Evolutionary conservation across 2,329 filamentous ascomycete genomes (phyloP).

Genomic region (Penicillium sp.): DNA sequence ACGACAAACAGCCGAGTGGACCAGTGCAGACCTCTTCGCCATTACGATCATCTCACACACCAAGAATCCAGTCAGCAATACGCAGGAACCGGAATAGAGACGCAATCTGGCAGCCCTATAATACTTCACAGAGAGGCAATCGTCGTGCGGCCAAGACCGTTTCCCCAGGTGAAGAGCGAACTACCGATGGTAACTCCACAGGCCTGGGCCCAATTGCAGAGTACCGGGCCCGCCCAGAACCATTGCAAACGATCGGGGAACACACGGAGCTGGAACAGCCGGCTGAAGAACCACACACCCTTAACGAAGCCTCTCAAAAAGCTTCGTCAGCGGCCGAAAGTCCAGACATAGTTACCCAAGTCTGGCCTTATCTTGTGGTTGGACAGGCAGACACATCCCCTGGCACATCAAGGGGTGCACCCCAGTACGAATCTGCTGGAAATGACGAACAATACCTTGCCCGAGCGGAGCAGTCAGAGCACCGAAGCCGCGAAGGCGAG

Average conservation of each 20-base stretch:
- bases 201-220: slow-evolving; percentile 10
- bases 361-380: slow-evolving; percentile 1
- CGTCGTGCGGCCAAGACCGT: slow-evolving; percentile 5
- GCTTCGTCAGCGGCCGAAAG: neutral
- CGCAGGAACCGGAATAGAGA: slow-evolving; percentile 9
- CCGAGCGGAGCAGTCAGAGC: slow-evolving; percentile 10
- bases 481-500: slow-evolving; percentile 9
- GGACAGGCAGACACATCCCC: neutral
- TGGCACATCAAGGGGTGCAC: slow-evolving; percentile 11
- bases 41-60: neutral
- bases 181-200: slow-evolving; percentile 9
- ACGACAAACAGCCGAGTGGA: slow-evolving; percentile 6
- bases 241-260: slow-evolving; percentile 13
- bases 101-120: slow-evolving; percentile 9
- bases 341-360: slow-evolving; percentile 1
- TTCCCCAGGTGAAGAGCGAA: slow-evolving; percentile 8
- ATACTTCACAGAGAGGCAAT: slow-evolving; percentile 10
- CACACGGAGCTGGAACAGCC: slow-evolving; percentile 11
- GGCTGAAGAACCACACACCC: slow-evolving; percentile 8
- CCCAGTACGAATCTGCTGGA: slow-evolving; percentile 11
- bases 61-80: slow-evolving; percentile 5
- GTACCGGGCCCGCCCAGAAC: slow-evolving; percentile 8
- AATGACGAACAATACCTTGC: slow-evolving; percentile 11
- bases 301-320: slow-evolving; percentile 1
- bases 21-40: slow-evolving; percentile 5